Percentiles rank a stretch among this genome's conserved stretches.
Evolutionary conservation across 345 rosid genomes (phyloP).

Genomic region (Syzygium aromaticum): DNA sequence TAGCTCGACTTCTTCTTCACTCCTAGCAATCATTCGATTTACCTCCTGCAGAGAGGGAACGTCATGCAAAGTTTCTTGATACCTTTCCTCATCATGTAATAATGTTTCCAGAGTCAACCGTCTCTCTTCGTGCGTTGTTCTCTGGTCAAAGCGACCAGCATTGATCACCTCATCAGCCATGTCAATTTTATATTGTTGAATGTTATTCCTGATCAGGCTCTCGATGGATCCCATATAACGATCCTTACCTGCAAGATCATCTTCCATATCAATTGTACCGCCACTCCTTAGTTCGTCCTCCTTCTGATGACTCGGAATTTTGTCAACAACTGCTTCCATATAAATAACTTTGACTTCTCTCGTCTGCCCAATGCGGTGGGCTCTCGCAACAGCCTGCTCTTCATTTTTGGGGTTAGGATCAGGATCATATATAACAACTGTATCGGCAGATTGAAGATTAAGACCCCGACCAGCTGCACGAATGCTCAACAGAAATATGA

Average conservation of each 20-base stretch:
- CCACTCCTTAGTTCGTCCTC: conserved; percentile 92
- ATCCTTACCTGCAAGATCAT: conserved; percentile 98
- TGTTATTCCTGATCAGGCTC: conserved; percentile 97
- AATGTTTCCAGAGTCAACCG: conserved; percentile 96
- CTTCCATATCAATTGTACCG: conserved; percentile 78
- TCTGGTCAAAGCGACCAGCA: conserved; percentile 99
- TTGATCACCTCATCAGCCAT: conserved; percentile 99
- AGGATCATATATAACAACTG: conserved; percentile 97
- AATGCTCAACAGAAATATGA: conserved; percentile 93
- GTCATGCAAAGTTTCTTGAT: conserved; percentile 97
- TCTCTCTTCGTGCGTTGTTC: conserved; percentile 99
- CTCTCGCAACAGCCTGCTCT: conserved; percentile 99
- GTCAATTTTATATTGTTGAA: conserved; percentile 99
- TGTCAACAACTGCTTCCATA: conserved; percentile 98
- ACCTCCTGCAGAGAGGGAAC: conserved; percentile 95
- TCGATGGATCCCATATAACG: conserved; percentile 97
- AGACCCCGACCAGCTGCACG: conserved; percentile 99
- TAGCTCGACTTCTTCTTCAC: conserved; percentile 88
- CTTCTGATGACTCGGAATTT: conserved; percentile 81
- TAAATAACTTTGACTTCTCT: conserved; percentile 98
- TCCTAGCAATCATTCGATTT: conserved; percentile 96
- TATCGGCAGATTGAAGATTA: conserved; percentile 98
- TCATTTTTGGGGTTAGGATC: conserved; percentile 99
- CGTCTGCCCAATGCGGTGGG: conserved; percentile 97
- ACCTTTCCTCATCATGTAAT: conserved; percentile 96